Evolutionary conservation across 1,139 yeast species (phyloP), one percentile per base, ranked within the genome.

Genomic region (Geotrichum histeridarum): DNA sequence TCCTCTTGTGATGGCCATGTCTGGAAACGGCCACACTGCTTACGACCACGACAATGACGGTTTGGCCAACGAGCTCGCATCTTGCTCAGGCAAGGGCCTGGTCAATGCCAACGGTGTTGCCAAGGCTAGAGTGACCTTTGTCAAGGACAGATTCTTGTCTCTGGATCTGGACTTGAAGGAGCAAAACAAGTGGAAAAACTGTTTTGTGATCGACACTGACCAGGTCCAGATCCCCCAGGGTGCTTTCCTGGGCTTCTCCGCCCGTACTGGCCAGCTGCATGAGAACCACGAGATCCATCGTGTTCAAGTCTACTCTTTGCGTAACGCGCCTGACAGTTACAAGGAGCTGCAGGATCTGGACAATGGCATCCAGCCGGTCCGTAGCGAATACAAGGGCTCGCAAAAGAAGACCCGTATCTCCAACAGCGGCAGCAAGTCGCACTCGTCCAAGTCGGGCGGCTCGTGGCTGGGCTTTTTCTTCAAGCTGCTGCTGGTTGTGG

Each of bases 221-320:
- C 63, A 67, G n/a, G 73, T 84, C 45, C 76, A 80, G 54, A 54
- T 62, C 8, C 64, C 64, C 18, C 51, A 52, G 22, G 33, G 52
- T 9, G 51, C 59, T 6, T 80, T 79, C 59, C 74, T 82, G 45
- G 96, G 96, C 0, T 75, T 90, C 54, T 77, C 89, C 42, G 96
- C 95, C 0, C 88, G 87, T 61, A 90, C 96, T 8, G 97, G 97
- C 18, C 89, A 86, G 58, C 75, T 88, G 52, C 73, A 79, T 36
- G 66, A 83, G 75, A 61, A 78, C 76, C 67, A 76, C 56, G 71
- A 73, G 49, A 55, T 73, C 44, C 63, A 49, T 52, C 61, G 62
- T 3, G 62, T 70, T 51, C 67, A 67, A 48, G 68, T 70, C 6
- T 66, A 60, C 53, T 59, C 63, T 36, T 63, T 70, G 36, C 42